phyloP scores from a whole-genome alignment of 2,329 filamentous ascomycete genomes.

The Zymoseptoria tritici region DNA sequence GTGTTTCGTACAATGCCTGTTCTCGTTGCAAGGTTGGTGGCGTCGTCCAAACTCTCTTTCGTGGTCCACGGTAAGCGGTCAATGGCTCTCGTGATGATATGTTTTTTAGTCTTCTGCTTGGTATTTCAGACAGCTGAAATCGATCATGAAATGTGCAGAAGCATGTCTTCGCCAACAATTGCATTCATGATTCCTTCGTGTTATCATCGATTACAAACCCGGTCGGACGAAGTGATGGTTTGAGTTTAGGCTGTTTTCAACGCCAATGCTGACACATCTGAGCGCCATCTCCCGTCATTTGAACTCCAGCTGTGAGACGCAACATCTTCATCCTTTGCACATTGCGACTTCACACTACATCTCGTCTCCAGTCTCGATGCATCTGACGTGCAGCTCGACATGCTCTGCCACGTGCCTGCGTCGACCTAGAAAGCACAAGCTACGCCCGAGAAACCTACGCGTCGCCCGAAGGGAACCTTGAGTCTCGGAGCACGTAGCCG shows the following conservation, averaged over 20 bases:
- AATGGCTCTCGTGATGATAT: neutral
- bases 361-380: neutral
- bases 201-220: neutral
- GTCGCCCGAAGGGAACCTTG: slow-evolving; percentile 3
- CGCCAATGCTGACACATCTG: neutral
- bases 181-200: no score
- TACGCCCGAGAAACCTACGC: slow-evolving; percentile 1
- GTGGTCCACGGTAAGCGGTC: neutral
- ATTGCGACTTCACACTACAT: neutral
- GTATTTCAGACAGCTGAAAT: neutral
- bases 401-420: neutral
- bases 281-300: no score
- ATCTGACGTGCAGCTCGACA: neutral
- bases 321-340: neutral
- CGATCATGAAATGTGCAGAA: neutral
- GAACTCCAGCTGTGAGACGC: no score
- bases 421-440: neutral
- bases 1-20: neutral
- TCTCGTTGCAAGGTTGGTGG: neutral
- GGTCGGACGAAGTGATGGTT: neutral
- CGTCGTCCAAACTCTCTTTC: neutral
- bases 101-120: neutral
- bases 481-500: neutral
- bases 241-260: neutral
- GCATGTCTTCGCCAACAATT: neutral